Evolutionary conservation across 371 early-diverging fungal genomes (phyloP), one percentile per base, ranked within the genome.

Genomic region (Mucor irregularis): DNA sequence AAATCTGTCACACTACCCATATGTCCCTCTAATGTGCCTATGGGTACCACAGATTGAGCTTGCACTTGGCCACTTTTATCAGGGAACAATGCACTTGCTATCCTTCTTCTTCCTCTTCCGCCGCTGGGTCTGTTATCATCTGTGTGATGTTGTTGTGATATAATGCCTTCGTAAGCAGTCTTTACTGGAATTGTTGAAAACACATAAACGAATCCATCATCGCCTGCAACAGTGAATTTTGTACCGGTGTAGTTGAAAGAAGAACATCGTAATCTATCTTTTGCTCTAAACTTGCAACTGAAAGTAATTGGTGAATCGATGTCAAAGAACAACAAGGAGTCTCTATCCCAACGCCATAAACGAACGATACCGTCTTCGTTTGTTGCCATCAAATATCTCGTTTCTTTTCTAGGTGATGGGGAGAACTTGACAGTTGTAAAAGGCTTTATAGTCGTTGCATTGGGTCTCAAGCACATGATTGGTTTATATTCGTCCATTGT

Each of bases 191-290:
- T 71, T 0, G 84, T 82, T 1, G 87, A 81, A 60, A 85, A 90
- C 1, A 92, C 73, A 59, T 88, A 85, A 0, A 94, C 78, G 44
- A 86, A 80, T 0, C 95, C 93, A 69, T 90, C 90, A 17, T 81
- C 80, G 4, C 93, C 91, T 25, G 92, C 89, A 2, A 93, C 83
- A 13, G 90, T 86, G 66, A 95, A 90, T 10, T 82, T 76, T 3
- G 93, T 89, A 14, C 95, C 95, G 1, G 90, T 90, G 29, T 69
- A 73, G 55, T 90, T 90, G 71, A 93, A 92, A 0, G 88, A 84
- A 2, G 86, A 76, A 49, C 90, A 86, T 21, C 80, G 70, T 2
- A 91, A 68, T 25, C 71, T 57, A 71, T 90, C 90, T 13, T 78
- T 74, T 5, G 78, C 64, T 68, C 81, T 65, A 48, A 83, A 76